These are phyloP conservation scores for Iberis pinnata DNA, from an alignment of 345 rosid genomes.

Conservation along the genomic window DNA sequence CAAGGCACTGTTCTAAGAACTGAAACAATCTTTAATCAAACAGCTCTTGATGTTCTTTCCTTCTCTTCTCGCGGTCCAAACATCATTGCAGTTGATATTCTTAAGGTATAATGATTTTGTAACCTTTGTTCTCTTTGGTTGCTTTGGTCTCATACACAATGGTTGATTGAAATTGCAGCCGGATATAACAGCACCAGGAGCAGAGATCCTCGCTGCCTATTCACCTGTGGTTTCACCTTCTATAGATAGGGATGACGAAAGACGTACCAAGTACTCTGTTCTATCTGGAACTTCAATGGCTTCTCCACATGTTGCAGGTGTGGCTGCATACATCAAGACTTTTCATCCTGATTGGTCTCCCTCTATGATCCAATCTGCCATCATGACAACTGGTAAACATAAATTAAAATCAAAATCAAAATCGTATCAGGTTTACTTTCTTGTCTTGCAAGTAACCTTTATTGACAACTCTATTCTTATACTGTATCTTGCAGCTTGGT, in stretches of 20 bases:
- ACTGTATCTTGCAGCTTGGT: constrained; percentile 34
- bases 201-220: constrained; percentile 38
- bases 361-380: constrained; percentile 46
- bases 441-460: too few species aligned
- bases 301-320: constrained; percentile 46
- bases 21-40: constrained; percentile 12
- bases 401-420: neutral
- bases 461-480: too few species aligned
- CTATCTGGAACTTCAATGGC: constrained; percentile 49
- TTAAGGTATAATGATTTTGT: constrained; percentile 18
- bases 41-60: constrained; percentile 23
- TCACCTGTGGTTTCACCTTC: too few species aligned
- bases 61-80: constrained; percentile 40
- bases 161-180: constrained; percentile 31
- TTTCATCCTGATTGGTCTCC: constrained; percentile 53
- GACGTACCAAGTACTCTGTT: constrained; percentile 25
- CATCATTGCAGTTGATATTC: constrained; percentile 10
- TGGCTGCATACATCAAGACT: constrained; percentile 38
- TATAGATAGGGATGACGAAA: too few species aligned
- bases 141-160: neutral
- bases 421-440: too few species aligned
- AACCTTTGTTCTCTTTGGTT: too few species aligned
- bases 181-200: constrained; percentile 44
- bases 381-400: constrained; percentile 52
- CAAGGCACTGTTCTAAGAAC: constrained; percentile 23